Evolutionary conservation across 805 yeast genomes (phyloP), one percentile per base, ranked within the genome.

Genomic region (Teunomyces panamensis): DNA sequence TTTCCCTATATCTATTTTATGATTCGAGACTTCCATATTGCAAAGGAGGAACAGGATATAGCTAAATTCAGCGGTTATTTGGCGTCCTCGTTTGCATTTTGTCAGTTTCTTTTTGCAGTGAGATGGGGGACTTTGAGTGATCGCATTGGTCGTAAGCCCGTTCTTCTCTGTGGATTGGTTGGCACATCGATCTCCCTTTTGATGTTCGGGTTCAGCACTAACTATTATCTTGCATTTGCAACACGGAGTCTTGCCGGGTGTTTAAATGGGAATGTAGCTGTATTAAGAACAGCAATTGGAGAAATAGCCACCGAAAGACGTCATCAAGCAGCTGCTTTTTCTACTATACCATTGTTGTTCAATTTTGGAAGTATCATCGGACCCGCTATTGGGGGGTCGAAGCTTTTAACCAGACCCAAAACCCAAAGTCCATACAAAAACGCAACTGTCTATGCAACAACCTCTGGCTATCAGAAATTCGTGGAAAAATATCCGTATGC

Each of bases 401-500:
- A 46, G 33, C 59, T 55, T 47, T 55, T 66, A 39, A 63, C 69
- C 8, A 49, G 63, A n/a, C 69, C 71, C 10, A 50, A 41, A 28
- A 17, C 34, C 16, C 47, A 49, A 13, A 46, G 27, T 27, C 68
- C 64, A 1, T 59, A 47, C 44, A 42, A 52, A 17, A 37, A 37
- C n/a, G 20, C 30, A 7, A 24, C 30, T 10, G 24, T 46, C 5
- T 8, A 32, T 4, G 17, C 13, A 4, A 49, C 49, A 11, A 39
- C 51, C 17, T 24, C 30, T 14, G 20, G 17, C 20, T 64, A 70
- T 49, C 68, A 67, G 20, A 37, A 41, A 9, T 68, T 71, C 44
- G 46, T 69, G 13, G 49, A 56, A 10, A 57, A 55, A 14, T 55
- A 65, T 47, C 76, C 76, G 3, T 71, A 71, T 44, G 75, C 75